phyloP scores from a whole-genome alignment of 441 rosid genomes.

The Erodium chrysanthum region DNA sequence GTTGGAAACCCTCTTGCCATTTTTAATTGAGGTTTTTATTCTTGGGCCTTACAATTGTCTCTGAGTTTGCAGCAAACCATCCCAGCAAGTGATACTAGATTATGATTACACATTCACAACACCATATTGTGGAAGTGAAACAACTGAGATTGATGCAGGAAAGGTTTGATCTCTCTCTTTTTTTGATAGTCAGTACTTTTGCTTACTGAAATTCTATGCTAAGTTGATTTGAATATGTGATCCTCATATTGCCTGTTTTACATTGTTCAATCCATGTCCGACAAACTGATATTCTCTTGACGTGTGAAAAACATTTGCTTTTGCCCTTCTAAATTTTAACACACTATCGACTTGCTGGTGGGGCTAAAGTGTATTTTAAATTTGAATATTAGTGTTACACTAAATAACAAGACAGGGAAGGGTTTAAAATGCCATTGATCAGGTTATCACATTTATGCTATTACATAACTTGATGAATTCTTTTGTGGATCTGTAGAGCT shows the following conservation, averaged over 20 bases:
- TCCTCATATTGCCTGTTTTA: not conserved
- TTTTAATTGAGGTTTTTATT: not conserved
- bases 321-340: not conserved
- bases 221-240: not conserved
- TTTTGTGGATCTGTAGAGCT: not conserved
- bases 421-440: no score
- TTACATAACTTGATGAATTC: not conserved
- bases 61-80: constrained; percentile 61
- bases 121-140: constrained; percentile 69
- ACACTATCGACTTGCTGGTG: not conserved
- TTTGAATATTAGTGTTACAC: not conserved
- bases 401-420: no score
- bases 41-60: not conserved
- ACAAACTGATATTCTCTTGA: not conserved
- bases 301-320: not conserved
- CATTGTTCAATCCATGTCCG: not conserved
- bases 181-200: not conserved
- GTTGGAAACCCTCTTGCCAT: not conserved
- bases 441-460: no score
- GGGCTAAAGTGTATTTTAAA: not conserved
- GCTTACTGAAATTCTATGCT: not conserved
- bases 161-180: constrained; percentile 30
- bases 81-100: constrained; percentile 80
- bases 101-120: constrained; percentile 95
- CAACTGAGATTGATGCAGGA: constrained; percentile 32